Evolutionary conservation across 768 basidiomycete genomes (phyloP).

Genomic region (Kwoniella mangroviensis): DNA sequence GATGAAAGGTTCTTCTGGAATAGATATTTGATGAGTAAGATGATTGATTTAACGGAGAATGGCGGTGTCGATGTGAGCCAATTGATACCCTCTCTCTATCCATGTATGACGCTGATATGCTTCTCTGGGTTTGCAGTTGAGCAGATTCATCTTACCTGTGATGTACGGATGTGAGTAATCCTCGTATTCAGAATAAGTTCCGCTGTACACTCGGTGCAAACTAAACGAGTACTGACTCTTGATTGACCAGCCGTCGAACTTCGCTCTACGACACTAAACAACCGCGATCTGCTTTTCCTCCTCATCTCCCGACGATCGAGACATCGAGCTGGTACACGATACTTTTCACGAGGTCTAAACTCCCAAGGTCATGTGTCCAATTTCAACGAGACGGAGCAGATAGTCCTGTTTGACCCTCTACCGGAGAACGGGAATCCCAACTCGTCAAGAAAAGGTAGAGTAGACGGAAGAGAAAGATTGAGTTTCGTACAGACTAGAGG

Average conservation of each 20-base stretch:
- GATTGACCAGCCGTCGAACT: slow-evolving; percentile 75
- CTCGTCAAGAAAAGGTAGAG: slow-evolving; percentile 40
- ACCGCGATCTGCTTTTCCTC: slow-evolving; percentile 76
- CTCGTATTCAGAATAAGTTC: too few species aligned
- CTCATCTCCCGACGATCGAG: slow-evolving; percentile 93
- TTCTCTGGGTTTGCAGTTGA: slow-evolving; percentile 64
- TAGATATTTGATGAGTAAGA: slow-evolving; percentile 69
- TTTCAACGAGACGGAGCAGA: slow-evolving; percentile 97
- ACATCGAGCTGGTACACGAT: slow-evolving; percentile 92
- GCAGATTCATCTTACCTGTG: slow-evolving; percentile 85
- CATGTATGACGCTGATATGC: neutral
- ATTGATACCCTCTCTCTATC: neutral
- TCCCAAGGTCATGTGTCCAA: slow-evolving; percentile 88
- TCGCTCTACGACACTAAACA: slow-evolving; percentile 73
- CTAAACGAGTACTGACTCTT: neutral
- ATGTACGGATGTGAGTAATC: slow-evolving; percentile 85
- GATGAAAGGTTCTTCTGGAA: slow-evolving; percentile 99
- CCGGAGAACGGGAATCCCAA: slow-evolving; percentile 36
- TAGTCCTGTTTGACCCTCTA: slow-evolving; percentile 71
- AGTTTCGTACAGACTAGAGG: slow-evolving; percentile 94
- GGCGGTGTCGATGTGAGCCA: slow-evolving; percentile 70
- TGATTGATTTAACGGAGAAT: slow-evolving; percentile 66
- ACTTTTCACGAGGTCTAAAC: slow-evolving; percentile 93
- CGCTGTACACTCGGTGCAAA: too few species aligned
- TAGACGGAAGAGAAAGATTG: slow-evolving; percentile 60